Conservation (phyloP, 176 grass and related monocot genomes). For the Tuctoria greenei region DNA sequence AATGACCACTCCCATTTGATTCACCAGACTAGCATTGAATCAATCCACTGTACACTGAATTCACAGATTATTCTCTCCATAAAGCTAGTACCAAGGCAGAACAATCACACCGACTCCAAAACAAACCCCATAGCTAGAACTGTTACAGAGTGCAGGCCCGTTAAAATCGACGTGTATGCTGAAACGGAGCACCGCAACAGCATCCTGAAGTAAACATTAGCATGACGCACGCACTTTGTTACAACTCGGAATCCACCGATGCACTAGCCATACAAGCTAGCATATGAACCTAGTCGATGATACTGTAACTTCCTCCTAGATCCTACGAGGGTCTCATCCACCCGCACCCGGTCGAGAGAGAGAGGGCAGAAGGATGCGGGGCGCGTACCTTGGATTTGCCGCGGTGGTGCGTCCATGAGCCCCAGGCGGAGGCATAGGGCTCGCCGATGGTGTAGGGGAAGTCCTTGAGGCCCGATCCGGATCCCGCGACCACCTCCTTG, state of each 20-base stretch:
- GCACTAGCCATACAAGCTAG: background rate
- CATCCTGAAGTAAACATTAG: background rate
- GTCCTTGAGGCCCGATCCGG: slow-evolving; percentile 92
- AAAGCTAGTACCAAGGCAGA: slow-evolving; percentile 10
- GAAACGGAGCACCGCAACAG: background rate
- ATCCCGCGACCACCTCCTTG: slow-evolving; percentile 95
- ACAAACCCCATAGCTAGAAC: background rate
- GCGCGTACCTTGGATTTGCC: slow-evolving; percentile 75
- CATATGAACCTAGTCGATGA: background rate
- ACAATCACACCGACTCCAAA: background rate
- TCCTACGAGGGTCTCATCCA: background rate
- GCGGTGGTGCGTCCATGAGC: slow-evolving; percentile 91
- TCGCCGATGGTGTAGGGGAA: slow-evolving; percentile 95
- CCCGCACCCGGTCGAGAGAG: background rate
- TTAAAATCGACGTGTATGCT: background rate
- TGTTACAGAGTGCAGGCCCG: background rate
- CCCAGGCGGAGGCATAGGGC: slow-evolving; percentile 80
- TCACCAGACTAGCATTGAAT: background rate
- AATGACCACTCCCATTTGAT: background rate
- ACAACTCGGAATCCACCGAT: background rate
- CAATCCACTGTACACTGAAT: background rate
- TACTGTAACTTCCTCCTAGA: background rate
- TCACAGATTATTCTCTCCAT: slow-evolving; percentile 6
- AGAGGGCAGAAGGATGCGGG: background rate
- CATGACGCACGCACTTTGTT: background rate